These are phyloP conservation scores for Cladophialophora chaetospira DNA, from an alignment of 2,329 filamentous ascomycete genomes.

Conservation along the genomic window DNA sequence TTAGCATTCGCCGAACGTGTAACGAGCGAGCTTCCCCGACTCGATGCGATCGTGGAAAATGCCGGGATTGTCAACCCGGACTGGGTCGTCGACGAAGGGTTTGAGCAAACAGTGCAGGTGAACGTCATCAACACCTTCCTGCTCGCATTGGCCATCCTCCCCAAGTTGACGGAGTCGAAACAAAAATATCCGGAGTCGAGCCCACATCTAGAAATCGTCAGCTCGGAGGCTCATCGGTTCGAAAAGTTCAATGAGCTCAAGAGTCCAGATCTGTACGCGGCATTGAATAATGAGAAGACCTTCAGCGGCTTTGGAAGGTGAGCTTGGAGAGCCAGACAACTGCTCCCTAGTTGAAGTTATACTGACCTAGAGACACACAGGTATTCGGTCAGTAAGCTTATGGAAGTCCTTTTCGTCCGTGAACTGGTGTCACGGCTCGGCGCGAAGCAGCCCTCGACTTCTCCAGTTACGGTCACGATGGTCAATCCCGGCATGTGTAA, in stretches of 20 bases:
- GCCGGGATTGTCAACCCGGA: constrained; percentile 38
- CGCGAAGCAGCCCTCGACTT: background rate
- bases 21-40: constrained; percentile 34
- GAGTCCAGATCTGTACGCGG: constrained; percentile 23
- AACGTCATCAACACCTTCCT: constrained; percentile 36
- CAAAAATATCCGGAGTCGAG: constrained; percentile 15
- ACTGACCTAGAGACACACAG: constrained; percentile 4
- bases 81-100: constrained; percentile 21
- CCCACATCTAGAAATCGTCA: constrained; percentile 32
- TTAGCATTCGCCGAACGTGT: constrained; percentile 38
- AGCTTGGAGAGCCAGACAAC: background rate
- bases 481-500: constrained; percentile 34
- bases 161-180: constrained; percentile 31
- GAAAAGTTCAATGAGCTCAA: constrained; percentile 29
- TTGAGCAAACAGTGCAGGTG: constrained; percentile 36
- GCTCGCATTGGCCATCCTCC: constrained; percentile 32
- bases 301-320: constrained; percentile 16
- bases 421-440: constrained; percentile 23
- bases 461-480: constrained; percentile 30
- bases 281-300: constrained; percentile 19
- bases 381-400: constrained; percentile 30
- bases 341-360: background rate
- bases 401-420: constrained; percentile 31
- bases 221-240: constrained; percentile 31
- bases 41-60: constrained; percentile 45